phyloP scores from a whole-genome alignment of 176 grass and related monocot genomes.

The Phyllostachys edulis region DNA sequence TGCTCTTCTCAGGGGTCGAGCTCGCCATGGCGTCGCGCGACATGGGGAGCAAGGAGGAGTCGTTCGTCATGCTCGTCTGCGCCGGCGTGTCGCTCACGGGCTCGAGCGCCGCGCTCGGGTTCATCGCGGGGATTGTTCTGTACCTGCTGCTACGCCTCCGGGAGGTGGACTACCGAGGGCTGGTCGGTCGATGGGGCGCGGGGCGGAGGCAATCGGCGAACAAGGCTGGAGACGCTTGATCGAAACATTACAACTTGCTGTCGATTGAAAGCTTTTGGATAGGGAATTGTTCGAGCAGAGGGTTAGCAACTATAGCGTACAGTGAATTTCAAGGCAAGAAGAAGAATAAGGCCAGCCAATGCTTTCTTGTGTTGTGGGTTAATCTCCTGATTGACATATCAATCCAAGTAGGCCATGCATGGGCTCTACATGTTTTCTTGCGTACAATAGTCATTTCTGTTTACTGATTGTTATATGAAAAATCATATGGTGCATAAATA shows the following conservation, averaged over 20 bases:
- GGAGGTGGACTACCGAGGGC: constrained; percentile 48
- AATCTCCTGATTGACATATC: no score
- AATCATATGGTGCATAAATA: no score
- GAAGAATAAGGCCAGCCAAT: no score
- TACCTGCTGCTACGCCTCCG: constrained; percentile 57
- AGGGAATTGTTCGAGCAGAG: not conserved
- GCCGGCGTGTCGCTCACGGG: constrained; percentile 76
- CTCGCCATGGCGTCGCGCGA: constrained; percentile 93
- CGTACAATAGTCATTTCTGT: no score
- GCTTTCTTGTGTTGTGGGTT: no score
- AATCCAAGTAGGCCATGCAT: no score
- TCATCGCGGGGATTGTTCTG: constrained; percentile 61
- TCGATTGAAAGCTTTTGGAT: not conserved
- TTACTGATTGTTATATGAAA: no score
- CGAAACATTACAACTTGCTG: not conserved
- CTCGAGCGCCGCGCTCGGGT: constrained; percentile 76
- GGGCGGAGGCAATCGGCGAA: not conserved
- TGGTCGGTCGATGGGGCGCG: constrained; percentile 15
- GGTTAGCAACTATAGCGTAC: not conserved
- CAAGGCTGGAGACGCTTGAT: constrained; percentile 13
- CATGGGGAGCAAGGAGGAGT: constrained; percentile 83
- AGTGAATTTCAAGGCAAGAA: no score
- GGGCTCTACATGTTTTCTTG: no score
- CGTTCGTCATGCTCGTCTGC: constrained; percentile 81
- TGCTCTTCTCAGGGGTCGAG: constrained; percentile 89